Evolutionary conservation across 768 basidiomycete genomes (phyloP), one percentile per base, ranked within the genome.

Genomic region (Leccinum obscurum): DNA sequence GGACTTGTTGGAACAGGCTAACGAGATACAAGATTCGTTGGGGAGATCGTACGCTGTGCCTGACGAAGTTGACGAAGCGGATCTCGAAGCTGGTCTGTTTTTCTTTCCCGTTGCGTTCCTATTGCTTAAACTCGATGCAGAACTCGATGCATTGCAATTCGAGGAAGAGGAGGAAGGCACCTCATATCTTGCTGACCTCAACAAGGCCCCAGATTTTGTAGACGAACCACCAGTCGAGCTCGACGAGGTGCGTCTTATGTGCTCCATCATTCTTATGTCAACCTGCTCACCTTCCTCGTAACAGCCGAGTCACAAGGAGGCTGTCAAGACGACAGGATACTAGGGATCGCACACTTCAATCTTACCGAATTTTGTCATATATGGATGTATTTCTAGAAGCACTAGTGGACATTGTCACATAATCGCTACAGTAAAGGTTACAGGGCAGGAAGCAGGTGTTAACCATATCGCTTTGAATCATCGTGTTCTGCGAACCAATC

Each of bases 11-110:
- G 97, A 98, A 69, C 94, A 97, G 72, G 92, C 95, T 10, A 98
- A 98, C 69, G 97, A 99, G 74, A 93, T 99, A 60, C 96, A 98
- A 70, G 97, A 98, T 74, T 86, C 90, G 22, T 78, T 99, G 24
- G 93, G 91, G 17, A 81, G 96, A 63, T 95, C 94, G 24, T 99
- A 99, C 74, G 92, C 89, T 14, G 92, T 98, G 0, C 97, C 97
- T 15, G 97, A 99, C 65, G 97, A 98, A 73, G 81, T 99, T 24
- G 97, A 99, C 75, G 97, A 99, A 73, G 93, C 92, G 8, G 97
- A 98, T 75, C 81, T 99, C 4, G 90, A 98, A 81, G 97, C 97
- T 50, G 96, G 96, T 90, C 68, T 52, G 84, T 70, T 44, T 26
- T 34, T 57, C 20, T 22, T 52, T 41, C 32, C 7, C 39, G 52